phyloP scores from a whole-genome alignment of 345 rosid genomes.

The Erucastrum elatum region DNA sequence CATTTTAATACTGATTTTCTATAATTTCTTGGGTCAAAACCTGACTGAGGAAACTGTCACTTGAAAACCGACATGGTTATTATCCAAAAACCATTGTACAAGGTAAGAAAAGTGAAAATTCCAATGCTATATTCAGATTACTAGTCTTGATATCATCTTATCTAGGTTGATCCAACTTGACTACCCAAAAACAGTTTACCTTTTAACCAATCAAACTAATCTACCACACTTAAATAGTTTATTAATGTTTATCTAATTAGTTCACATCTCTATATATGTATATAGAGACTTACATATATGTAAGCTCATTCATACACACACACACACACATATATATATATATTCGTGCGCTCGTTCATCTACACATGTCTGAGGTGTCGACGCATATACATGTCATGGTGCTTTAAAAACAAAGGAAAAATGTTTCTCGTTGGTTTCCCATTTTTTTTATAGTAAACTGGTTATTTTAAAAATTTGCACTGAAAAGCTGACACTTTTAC shows the following conservation, averaged over 20 bases:
- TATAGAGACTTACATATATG: neutral
- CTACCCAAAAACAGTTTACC: neutral
- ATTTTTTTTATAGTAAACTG: neutral
- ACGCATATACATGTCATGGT: constrained; percentile 8
- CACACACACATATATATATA: neutral
- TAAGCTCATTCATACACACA: neutral
- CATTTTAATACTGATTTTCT: neutral
- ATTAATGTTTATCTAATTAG: neutral
- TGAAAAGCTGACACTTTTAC: neutral
- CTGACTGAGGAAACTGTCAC: constrained; percentile 36
- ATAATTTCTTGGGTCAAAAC: constrained; percentile 30
- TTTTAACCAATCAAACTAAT: neutral
- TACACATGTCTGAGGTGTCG: constrained; percentile 1
- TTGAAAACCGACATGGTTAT: neutral
- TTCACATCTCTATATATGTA: neutral
- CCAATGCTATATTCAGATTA: neutral
- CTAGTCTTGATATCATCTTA: constrained; percentile 1
- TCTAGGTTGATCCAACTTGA: neutral
- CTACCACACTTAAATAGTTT: neutral
- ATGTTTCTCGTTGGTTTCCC: neutral
- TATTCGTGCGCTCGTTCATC: constrained; percentile 6
- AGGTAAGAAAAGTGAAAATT: neutral
- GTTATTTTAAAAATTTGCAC: neutral
- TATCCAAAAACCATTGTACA: neutral
- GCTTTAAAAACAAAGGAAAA: neutral